phyloP scores from a whole-genome alignment of 2,329 filamentous ascomycete species.

The Cladosporium cucumerinum region DNA sequence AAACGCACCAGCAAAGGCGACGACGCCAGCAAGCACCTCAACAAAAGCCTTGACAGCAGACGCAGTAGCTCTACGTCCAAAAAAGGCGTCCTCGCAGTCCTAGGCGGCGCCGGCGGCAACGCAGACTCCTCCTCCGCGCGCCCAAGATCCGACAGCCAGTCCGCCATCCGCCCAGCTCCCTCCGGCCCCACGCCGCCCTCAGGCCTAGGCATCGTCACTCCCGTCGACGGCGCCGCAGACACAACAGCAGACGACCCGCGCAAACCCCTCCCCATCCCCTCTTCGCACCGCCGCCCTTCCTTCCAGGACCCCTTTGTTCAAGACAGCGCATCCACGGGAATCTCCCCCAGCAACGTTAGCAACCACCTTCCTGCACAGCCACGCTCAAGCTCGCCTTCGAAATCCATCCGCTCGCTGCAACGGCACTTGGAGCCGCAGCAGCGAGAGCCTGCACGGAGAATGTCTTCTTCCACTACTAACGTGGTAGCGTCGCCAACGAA shows the following conservation, averaged over 20 bases:
- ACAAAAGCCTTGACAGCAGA: constrained; percentile 85
- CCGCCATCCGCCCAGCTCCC: constrained; percentile 18
- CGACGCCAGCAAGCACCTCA: constrained; percentile 53
- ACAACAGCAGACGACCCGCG: background rate
- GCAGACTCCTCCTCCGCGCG: constrained; percentile 15
- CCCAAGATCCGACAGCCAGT: constrained; percentile 25
- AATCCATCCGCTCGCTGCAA: constrained; percentile 32
- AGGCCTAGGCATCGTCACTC: constrained; percentile 9
- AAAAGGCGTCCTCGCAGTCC: constrained; percentile 56
- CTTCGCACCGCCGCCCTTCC: background rate
- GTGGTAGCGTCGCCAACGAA: background rate
- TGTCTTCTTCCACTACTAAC: background rate
- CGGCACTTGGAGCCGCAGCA: constrained; percentile 27
- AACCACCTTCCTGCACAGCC: background rate
- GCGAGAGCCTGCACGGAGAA: background rate
- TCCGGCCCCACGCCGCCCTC: background rate
- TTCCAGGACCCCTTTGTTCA: background rate
- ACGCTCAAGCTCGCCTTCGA: constrained; percentile 31
- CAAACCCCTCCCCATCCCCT: background rate
- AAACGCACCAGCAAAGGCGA: constrained; percentile 42
- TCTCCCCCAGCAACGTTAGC: background rate
- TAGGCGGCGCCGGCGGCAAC: constrained; percentile 3
- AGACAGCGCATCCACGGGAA: background rate
- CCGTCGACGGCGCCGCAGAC: background rate
- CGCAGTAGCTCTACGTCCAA: constrained; percentile 84